A percentile compares a stretch with the other conserved stretches of the same genome.
phyloP scores from a whole-genome alignment of 192 early-diverging fungal genomes.

The Spinellus fusiger region DNA sequence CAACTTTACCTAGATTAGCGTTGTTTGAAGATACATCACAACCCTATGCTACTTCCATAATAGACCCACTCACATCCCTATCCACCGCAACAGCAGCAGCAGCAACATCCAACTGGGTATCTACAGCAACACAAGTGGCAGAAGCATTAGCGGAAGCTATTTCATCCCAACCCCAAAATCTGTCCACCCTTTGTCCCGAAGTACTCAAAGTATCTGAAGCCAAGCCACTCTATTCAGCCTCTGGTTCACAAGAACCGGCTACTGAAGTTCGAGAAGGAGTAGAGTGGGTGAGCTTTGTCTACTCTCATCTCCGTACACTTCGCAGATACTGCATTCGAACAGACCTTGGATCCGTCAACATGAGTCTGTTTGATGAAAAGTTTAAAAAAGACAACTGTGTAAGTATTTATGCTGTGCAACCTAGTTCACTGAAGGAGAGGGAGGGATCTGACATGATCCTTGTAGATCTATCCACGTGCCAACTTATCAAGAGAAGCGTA shows the following conservation, averaged over 20 bases:
- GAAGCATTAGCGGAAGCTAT: constrained; percentile 9
- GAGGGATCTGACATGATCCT: neutral
- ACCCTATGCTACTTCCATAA: neutral
- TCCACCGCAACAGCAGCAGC: constrained; percentile 14
- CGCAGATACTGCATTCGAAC: constrained; percentile 26
- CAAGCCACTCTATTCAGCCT: constrained; percentile 3
- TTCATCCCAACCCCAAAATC: too few species aligned
- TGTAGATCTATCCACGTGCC: constrained; percentile 66
- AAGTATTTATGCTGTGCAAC: constrained; percentile 4
- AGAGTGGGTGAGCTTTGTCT: constrained; percentile 31
- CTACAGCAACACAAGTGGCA: constrained; percentile 6
- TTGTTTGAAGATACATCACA: neutral
- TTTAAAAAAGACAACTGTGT: constrained; percentile 32
- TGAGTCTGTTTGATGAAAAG: constrained; percentile 18
- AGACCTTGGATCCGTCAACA: constrained; percentile 24
- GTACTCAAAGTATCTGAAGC: neutral
- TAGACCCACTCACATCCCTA: neutral
- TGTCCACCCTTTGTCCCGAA: too few species aligned
- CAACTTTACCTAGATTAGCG: neutral
- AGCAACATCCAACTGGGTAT: constrained; percentile 1
- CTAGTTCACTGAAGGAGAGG: neutral
- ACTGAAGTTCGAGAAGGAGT: constrained; percentile 22
- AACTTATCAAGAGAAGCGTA: constrained; percentile 55
- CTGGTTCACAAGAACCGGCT: constrained; percentile 19
- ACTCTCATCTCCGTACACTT: constrained; percentile 22